These are phyloP conservation scores for Globisporangium nagaii DNA, from an alignment of 352 stramenopile genomes.

Conservation along the genomic window DNA sequence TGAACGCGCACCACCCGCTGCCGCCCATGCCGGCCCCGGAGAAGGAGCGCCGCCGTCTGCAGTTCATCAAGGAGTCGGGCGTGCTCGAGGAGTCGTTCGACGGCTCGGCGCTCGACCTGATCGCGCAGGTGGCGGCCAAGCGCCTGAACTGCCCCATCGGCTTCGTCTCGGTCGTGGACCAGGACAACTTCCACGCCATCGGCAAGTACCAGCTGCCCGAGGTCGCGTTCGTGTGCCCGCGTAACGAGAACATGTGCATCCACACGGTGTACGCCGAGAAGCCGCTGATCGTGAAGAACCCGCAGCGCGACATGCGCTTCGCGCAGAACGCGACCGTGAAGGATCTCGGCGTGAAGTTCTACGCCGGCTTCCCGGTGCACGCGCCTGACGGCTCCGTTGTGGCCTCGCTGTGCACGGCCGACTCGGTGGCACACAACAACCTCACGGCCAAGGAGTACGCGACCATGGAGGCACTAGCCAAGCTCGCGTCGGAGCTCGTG, in stretches of 20 bases:
- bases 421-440: constrained; percentile 40
- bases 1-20: constrained; percentile 35
- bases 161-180: constrained; percentile 54
- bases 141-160: constrained; percentile 49
- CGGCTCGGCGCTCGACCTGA: constrained; percentile 37
- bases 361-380: constrained; percentile 53
- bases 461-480: constrained; percentile 59
- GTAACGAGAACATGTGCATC: constrained; percentile 54
- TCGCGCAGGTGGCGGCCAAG: constrained; percentile 47
- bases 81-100: constrained; percentile 40
- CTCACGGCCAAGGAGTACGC: constrained; percentile 69
- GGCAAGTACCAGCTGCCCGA: constrained; percentile 36
- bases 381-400: constrained; percentile 42
- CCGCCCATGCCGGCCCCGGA: constrained; percentile 26
- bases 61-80: constrained; percentile 38
- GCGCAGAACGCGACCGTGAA: constrained; percentile 39
- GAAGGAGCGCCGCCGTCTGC: constrained; percentile 39
- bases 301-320: constrained; percentile 59
- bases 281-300: constrained; percentile 60
- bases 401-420: constrained; percentile 35
- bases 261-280: constrained; percentile 55
- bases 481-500: constrained; percentile 44
- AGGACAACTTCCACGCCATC: constrained; percentile 41
- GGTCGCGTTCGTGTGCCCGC: constrained; percentile 20
- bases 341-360: constrained; percentile 51